phyloP scores from a whole-genome alignment of 2,329 filamentous ascomycete genomes.

The Sporothrix dimorphospora region DNA sequence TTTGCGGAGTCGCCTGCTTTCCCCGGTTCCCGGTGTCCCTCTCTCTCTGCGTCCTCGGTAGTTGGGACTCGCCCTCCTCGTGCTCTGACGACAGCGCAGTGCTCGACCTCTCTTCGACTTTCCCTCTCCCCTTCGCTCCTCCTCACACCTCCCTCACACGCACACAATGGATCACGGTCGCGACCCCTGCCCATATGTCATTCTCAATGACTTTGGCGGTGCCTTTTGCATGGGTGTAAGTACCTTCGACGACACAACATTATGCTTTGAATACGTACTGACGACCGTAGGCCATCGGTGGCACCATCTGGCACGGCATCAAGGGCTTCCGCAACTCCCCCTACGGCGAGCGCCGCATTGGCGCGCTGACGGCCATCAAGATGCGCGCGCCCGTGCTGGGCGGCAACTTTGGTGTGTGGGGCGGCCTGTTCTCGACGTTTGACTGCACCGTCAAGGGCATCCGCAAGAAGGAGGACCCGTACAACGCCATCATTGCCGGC shows the following conservation, averaged over 20 bases:
- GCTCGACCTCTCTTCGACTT: not conserved
- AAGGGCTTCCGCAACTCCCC: slow-evolving; percentile 91
- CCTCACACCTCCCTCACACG: not conserved
- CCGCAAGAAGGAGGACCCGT: slow-evolving; percentile 95
- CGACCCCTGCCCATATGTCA: slow-evolving; percentile 96
- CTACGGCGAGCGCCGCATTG: slow-evolving; percentile 93
- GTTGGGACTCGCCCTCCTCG: not conserved
- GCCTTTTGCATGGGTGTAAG: slow-evolving; percentile 46
- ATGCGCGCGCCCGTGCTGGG: slow-evolving; percentile 93
- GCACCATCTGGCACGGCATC: slow-evolving; percentile 93
- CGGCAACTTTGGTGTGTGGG: slow-evolving; percentile 98
- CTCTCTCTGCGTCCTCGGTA: not conserved
- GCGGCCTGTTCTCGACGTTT: slow-evolving; percentile 91
- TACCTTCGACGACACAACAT: not conserved
- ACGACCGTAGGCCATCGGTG: slow-evolving; percentile 65
- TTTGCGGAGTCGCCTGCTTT: not conserved
- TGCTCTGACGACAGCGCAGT: not conserved
- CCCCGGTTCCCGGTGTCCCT: not conserved
- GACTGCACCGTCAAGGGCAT: slow-evolving; percentile 96
- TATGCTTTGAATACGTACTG: not conserved
- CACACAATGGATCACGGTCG: slow-evolving; percentile 84
- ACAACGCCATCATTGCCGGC: slow-evolving; percentile 95
- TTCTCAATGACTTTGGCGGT: slow-evolving; percentile 95
- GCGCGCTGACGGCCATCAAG: slow-evolving; percentile 95
- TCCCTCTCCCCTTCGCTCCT: not conserved